phyloP scores from a whole-genome alignment of 192 early-diverging fungal species.

The Martensiomyces pterosporus region DNA sequence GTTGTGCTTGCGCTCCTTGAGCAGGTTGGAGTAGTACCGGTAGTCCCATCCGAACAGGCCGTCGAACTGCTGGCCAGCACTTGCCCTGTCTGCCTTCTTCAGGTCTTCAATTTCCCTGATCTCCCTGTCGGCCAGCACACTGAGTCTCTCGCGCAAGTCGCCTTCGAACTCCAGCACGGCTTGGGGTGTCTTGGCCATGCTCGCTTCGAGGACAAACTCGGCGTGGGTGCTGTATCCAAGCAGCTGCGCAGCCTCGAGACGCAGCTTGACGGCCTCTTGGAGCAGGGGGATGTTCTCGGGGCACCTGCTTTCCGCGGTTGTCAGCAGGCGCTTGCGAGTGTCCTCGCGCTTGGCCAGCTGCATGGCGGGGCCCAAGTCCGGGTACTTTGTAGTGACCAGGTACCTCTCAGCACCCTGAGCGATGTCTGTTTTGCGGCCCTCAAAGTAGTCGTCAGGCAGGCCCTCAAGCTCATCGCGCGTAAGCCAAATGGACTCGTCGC shows the following conservation, averaged over 20 bases:
- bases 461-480: slow-evolving; percentile 61
- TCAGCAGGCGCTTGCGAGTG: slow-evolving; percentile 46
- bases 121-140: slow-evolving; percentile 55
- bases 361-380: slow-evolving; percentile 47
- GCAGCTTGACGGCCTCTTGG: slow-evolving; percentile 53
- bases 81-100: slow-evolving; percentile 54
- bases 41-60: slow-evolving; percentile 70
- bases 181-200: slow-evolving; percentile 74
- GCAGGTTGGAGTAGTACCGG: slow-evolving; percentile 65
- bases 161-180: slow-evolving; percentile 61
- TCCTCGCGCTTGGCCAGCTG: slow-evolving; percentile 48
- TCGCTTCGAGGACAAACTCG: slow-evolving; percentile 63
- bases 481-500: slow-evolving; percentile 46
- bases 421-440: slow-evolving; percentile 44
- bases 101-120: slow-evolving; percentile 58
- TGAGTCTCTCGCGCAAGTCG: slow-evolving; percentile 55
- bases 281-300: slow-evolving; percentile 58
- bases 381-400: slow-evolving; percentile 70
- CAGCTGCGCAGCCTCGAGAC: slow-evolving; percentile 51
- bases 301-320: slow-evolving; percentile 53
- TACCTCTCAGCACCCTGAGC: slow-evolving; percentile 56
- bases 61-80: slow-evolving; percentile 48
- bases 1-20: slow-evolving; percentile 65
- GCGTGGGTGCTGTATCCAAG: slow-evolving; percentile 71
- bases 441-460: slow-evolving; percentile 62